A percentile compares a stretch with the other conserved stretches of the same genome.
Evolutionary conservation across 768 basidiomycete genomes (phyloP).

Genomic region (Amanita inopinata): DNA sequence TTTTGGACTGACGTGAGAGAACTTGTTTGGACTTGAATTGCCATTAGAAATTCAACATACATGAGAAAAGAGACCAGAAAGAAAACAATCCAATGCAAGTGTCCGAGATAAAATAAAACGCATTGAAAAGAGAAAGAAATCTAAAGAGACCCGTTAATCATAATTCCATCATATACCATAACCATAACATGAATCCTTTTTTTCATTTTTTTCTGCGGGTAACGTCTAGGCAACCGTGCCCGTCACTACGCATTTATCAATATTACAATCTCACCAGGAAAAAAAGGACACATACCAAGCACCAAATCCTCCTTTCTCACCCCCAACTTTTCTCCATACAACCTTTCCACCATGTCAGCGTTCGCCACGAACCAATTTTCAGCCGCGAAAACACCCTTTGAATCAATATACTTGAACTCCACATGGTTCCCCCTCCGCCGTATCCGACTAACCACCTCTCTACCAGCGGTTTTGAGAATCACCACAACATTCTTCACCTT

Average conservation of each 20-base stretch:
- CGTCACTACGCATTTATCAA: not conserved
- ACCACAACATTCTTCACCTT: not conserved
- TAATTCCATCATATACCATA: not conserved
- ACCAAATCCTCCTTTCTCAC: not conserved
- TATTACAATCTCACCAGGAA: not conserved
- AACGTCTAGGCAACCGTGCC: not conserved
- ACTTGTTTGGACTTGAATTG: too few relatives aligned
- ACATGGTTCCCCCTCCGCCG: not conserved
- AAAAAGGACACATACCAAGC: conserved; percentile 2
- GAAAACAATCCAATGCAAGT: too few relatives aligned
- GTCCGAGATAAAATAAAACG: too few relatives aligned
- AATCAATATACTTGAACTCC: not conserved
- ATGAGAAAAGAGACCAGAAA: too few relatives aligned
- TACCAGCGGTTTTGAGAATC: not conserved
- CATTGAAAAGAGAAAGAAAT: too few relatives aligned
- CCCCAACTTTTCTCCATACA: not conserved
- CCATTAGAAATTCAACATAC: too few relatives aligned
- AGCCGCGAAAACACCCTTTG: not conserved
- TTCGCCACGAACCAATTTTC: conserved; percentile 5
- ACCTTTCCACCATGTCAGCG: not conserved
- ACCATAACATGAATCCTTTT: not conserved
- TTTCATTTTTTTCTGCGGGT: too few relatives aligned
- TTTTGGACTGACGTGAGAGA: too few relatives aligned
- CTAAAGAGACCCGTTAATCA: too few relatives aligned
- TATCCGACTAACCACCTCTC: not conserved